Percentiles rank a stretch among this genome's conserved stretches.
Evolutionary conservation across 352 stramenopile species (phyloP).

Genomic region (Globisporangium nagaii): DNA sequence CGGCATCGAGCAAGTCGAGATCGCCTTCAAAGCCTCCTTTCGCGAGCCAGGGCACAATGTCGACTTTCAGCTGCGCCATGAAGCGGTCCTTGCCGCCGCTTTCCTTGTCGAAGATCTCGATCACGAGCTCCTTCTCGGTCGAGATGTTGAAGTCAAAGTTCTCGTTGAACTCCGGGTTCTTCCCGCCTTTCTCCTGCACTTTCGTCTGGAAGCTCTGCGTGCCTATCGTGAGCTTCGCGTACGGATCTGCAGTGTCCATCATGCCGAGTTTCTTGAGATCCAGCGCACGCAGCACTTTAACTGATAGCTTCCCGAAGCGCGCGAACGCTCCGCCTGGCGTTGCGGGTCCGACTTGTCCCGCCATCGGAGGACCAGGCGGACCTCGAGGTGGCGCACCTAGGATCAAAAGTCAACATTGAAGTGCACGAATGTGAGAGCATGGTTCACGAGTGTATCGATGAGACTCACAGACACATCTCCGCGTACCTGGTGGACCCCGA

Average conservation of each 20-base stretch:
- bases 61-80: conserved; percentile 88
- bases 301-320: conserved; percentile 88
- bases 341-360: conserved; percentile 19
- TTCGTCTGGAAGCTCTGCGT: conserved; percentile 74
- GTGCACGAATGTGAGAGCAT: too few relatives aligned
- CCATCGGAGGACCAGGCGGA: conserved; percentile 6
- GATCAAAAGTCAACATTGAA: too few relatives aligned
- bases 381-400: conserved; percentile 13
- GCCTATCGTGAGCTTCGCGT: conserved; percentile 90
- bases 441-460: neutral
- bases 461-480: neutral
- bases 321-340: conserved; percentile 46
- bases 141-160: conserved; percentile 94
- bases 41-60: conserved; percentile 91
- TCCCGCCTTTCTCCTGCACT: conserved; percentile 87
- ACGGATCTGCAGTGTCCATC: conserved; percentile 92
- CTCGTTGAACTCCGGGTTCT: conserved; percentile 93
- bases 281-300: conserved; percentile 89
- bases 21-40: conserved; percentile 92
- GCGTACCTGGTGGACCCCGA: conserved; percentile 4
- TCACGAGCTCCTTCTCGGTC: conserved; percentile 91
- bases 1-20: conserved; percentile 83
- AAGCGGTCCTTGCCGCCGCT: conserved; percentile 89
- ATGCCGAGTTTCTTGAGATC: conserved; percentile 92
- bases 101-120: conserved; percentile 92